Evolutionary conservation across 768 basidiomycete genomes (phyloP).

Genomic region (Pleurotus tuoliensis): DNA sequence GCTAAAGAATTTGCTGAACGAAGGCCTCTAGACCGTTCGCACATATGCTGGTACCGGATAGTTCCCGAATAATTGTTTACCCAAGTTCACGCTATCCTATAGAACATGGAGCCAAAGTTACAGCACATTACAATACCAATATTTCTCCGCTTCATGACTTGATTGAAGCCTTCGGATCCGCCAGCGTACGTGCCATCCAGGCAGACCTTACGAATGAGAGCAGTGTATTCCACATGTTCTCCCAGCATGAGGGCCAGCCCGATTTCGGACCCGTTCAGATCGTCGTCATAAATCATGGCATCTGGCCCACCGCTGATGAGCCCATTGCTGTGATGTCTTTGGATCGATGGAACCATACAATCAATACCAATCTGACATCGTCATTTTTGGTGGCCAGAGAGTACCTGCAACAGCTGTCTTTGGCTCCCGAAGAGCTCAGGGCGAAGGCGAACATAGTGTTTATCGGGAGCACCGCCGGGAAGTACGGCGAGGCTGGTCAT

Average conservation of each 20-base stretch:
- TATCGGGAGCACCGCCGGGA: slow-evolving; percentile 70
- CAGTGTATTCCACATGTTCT: slow-evolving; percentile 50
- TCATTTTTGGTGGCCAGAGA: slow-evolving; percentile 65
- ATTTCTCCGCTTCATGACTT: slow-evolving; percentile 37
- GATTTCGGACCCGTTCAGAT: slow-evolving; percentile 54
- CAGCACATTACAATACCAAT: slow-evolving; percentile 67
- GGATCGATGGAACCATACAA: slow-evolving; percentile 58
- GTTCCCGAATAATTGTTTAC: neutral
- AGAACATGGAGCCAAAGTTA: slow-evolving; percentile 72
- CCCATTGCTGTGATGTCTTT: slow-evolving; percentile 56
- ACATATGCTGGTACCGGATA: slow-evolving; percentile 48
- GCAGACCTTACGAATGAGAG: slow-evolving; percentile 59
- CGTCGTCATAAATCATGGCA: slow-evolving; percentile 59
- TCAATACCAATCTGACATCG: slow-evolving; percentile 61
- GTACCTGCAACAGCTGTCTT: slow-evolving; percentile 48
- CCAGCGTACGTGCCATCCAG: slow-evolving; percentile 35
- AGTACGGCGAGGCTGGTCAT: slow-evolving; percentile 67
- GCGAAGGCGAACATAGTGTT: slow-evolving; percentile 59
- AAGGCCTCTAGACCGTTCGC: slow-evolving; percentile 49
- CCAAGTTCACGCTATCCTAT: slow-evolving; percentile 6
- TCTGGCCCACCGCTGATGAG: slow-evolving; percentile 40
- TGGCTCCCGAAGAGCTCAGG: slow-evolving; percentile 33
- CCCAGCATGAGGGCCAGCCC: slow-evolving; percentile 26
- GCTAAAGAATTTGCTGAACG: no score
- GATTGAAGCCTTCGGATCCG: slow-evolving; percentile 28